Evolutionary conservation across 805 yeast species (phyloP).

Genomic region (Zygosaccharomyces kombuchaensis): DNA sequence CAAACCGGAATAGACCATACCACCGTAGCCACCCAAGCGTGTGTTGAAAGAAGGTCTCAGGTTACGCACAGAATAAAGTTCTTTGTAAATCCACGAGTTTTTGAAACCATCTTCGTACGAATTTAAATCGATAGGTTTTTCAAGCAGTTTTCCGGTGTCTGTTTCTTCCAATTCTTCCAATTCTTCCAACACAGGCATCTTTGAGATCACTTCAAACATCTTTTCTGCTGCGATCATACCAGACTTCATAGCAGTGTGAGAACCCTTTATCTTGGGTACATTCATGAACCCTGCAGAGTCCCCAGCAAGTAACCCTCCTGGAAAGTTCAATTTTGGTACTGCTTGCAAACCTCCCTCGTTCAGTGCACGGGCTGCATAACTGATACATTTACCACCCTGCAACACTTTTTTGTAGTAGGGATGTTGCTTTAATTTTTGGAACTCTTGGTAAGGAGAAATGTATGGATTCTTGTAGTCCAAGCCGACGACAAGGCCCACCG

Average conservation of each 20-base stretch:
- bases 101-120: conserved; percentile 62
- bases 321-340: conserved; percentile 84
- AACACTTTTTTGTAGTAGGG: conserved; percentile 73
- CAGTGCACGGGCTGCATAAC: conserved; percentile 93
- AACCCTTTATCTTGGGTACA: conserved; percentile 95
- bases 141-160: conserved; percentile 36
- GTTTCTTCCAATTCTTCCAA: conserved; percentile 41
- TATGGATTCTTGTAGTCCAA: conserved; percentile 93
- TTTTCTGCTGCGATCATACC: conserved; percentile 94
- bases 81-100: conserved; percentile 82
- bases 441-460: conserved; percentile 92
- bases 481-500: conserved; percentile 93
- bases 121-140: conserved; percentile 46
- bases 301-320: conserved; percentile 95
- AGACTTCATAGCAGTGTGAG: conserved; percentile 95
- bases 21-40: conserved; percentile 74
- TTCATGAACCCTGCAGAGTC: conserved; percentile 96
- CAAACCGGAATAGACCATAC: conserved; percentile 78
- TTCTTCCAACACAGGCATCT: conserved; percentile 40
- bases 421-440: conserved; percentile 89
- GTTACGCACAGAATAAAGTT: conserved; percentile 79
- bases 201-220: conserved; percentile 53
- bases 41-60: conserved; percentile 86
- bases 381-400: conserved; percentile 85
- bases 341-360: conserved; percentile 97